Evolutionary conservation across 129 eudicot species (phyloP).

Genomic region (Lactuca saligna): DNA sequence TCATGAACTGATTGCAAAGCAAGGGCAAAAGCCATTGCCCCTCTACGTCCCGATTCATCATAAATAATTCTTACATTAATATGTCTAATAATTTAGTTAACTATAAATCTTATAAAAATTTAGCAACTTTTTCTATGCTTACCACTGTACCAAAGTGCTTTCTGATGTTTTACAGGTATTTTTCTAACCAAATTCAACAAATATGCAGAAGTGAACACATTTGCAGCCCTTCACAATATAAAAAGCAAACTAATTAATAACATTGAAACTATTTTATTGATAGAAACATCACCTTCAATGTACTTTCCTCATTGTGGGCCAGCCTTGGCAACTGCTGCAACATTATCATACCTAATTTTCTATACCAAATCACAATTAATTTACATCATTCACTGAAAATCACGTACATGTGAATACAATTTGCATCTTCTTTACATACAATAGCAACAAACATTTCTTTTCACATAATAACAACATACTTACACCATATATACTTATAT

Average conservation of each 20-base stretch:
- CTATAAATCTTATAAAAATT: slow-evolving; percentile 5
- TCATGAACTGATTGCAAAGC: slow-evolving; percentile 99
- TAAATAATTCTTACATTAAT: neutral
- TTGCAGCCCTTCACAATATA: slow-evolving; percentile 71
- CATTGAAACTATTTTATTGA: slow-evolving; percentile 9
- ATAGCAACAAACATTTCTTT: too few species aligned
- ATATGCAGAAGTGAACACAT: slow-evolving; percentile 93
- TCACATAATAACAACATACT: too few species aligned
- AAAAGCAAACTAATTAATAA: neutral
- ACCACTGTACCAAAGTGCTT: slow-evolving; percentile 99
- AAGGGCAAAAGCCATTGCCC: slow-evolving; percentile 99
- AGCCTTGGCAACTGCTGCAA: too few species aligned
- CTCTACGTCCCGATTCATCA: slow-evolving; percentile 78
- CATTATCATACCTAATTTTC: too few species aligned
- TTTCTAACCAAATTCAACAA: slow-evolving; percentile 89
- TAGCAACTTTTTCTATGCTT: slow-evolving; percentile 31
- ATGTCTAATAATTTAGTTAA: neutral
- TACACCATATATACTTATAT: too few species aligned
- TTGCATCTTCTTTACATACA: too few species aligned
- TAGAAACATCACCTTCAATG: too few species aligned
- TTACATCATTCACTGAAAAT: too few species aligned
- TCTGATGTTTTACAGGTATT: slow-evolving; percentile 92
- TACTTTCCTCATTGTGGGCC: too few species aligned
- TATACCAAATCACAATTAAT: too few species aligned
- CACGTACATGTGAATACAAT: too few species aligned